Base-by-base conservation (phyloP, 2,329 filamentous ascomycete genomes). In the Diaporthe vaccinii region DNA sequence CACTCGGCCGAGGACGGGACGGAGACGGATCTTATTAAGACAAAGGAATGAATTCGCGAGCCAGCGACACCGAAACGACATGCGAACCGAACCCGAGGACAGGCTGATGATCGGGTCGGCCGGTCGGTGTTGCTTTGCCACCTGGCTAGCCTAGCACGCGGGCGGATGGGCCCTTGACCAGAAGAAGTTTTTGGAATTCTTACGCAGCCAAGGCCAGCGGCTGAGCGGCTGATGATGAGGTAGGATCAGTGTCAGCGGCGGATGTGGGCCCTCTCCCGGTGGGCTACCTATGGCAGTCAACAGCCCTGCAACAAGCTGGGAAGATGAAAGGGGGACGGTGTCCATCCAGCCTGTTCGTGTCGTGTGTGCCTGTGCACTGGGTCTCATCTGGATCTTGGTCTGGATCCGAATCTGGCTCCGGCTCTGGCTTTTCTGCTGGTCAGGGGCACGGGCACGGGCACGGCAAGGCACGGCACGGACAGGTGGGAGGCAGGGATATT, bases 1-100 rank as follows among this genome's bases (percentile, higher is more conserved):
- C 65, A 41, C n/a, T 41, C 65, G 65, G 49, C 65, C 65, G 65
- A 55, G 49, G 34, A 31, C 65, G 44, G 62, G 8, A 51, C 62
- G 44, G 62, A 51, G 44, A 3, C 44, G 14, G 39, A 20, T 31
- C n/a, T n/a, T 41, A 15, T 36, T 31, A 25, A 25, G 59, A 31
- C 36, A 10, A 17, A 15, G 20, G 28, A 36, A 36, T 36, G 36
- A 10, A 39, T 67, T 25, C 28, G 28, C 44, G 44, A 28, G 8
- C 9, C 5, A 55, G 46, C 49, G 49, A 9, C n/a, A 15, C 34
- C 65, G 34, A 69, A 22, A 65, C 4, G 36, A 31, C n/a, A 15
- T 55, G 49, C 46, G 49, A 41, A n/a, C 15, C 25, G 59, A 31
- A 25, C 46, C 62, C 62, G 62, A 53, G 46, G 46, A 68, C 41